phyloP scores from a whole-genome alignment of 1,139 yeast genomes.

The Groenewaldozyma sp. region DNA sequence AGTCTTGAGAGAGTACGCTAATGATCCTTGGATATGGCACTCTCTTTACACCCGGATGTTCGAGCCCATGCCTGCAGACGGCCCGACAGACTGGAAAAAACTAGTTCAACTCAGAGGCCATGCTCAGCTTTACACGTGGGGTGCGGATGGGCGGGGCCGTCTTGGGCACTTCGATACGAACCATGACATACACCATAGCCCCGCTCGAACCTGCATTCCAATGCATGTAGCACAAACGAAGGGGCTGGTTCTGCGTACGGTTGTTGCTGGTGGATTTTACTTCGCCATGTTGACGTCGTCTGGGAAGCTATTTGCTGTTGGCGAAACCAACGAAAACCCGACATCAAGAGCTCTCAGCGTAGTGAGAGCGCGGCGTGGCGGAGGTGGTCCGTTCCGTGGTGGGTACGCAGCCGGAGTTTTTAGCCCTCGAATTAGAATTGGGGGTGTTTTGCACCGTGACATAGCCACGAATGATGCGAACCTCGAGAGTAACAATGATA shows the following conservation, averaged over 20 bases:
- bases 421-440: slow-evolving; percentile 9
- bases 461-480: no score
- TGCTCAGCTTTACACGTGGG: slow-evolving; percentile 56
- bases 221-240: slow-evolving; percentile 27
- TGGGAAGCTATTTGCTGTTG: slow-evolving; percentile 21
- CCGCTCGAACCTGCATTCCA: slow-evolving; percentile 14
- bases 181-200: no score
- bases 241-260: slow-evolving; percentile 40
- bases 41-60: slow-evolving; percentile 21
- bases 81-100: slow-evolving; percentile 24
- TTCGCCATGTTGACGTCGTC: slow-evolving; percentile 40
- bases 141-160: slow-evolving; percentile 44
- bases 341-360: neutral
- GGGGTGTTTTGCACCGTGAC: slow-evolving; percentile 12
- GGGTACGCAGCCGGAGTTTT: slow-evolving; percentile 3
- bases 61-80: slow-evolving; percentile 13
- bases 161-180: slow-evolving; percentile 38
- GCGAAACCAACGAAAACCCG: slow-evolving; percentile 12
- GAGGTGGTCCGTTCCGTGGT: no score
- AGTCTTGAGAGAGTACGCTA: slow-evolving; percentile 13
- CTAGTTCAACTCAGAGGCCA: slow-evolving; percentile 38
- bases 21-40: slow-evolving; percentile 25
- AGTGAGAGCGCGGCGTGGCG: no score
- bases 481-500: no score
- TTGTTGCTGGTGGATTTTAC: slow-evolving; percentile 62